Conservation (phyloP, 345 rosid species). For the Rhizophora mangle region DNA sequence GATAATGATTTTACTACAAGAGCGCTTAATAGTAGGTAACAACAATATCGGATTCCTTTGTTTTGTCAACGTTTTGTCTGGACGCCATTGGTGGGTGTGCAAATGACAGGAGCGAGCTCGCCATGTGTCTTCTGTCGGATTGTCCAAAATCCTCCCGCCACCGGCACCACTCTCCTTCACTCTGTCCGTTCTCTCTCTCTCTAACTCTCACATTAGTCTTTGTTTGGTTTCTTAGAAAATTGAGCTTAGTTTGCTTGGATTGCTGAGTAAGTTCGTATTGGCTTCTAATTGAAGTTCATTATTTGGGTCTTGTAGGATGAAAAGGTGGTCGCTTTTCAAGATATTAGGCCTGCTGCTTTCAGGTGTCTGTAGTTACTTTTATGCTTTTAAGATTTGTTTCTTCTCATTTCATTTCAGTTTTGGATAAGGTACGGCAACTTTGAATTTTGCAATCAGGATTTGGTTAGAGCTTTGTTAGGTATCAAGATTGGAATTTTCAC, state of each 20-base stretch:
- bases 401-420: no score
- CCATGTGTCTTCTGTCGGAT: conserved; percentile 75
- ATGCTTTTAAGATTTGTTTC: not conserved
- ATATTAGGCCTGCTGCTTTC: conserved; percentile 74
- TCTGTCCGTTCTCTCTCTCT: conserved; percentile 35
- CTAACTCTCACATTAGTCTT: not conserved
- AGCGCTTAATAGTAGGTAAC: no score
- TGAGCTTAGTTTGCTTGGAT: not conserved
- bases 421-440: not conserved
- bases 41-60: no score
- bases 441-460: not conserved
- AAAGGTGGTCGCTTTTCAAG: conserved; percentile 77
- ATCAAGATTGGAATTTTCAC: not conserved
- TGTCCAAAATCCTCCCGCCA: conserved; percentile 42
- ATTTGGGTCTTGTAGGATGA: conserved; percentile 53
- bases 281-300: not conserved
- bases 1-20: no score
- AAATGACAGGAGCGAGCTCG: conserved; percentile 56
- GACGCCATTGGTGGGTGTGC: no score
- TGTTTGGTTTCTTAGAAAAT: conserved; percentile 11
- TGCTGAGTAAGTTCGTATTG: not conserved
- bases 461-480: not conserved
- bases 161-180: conserved; percentile 51
- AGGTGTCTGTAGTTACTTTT: conserved; percentile 40
- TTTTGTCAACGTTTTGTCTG: no score